Conservation (phyloP, 2,329 filamentous ascomycete genomes). For the Alternaria atra region DNA sequence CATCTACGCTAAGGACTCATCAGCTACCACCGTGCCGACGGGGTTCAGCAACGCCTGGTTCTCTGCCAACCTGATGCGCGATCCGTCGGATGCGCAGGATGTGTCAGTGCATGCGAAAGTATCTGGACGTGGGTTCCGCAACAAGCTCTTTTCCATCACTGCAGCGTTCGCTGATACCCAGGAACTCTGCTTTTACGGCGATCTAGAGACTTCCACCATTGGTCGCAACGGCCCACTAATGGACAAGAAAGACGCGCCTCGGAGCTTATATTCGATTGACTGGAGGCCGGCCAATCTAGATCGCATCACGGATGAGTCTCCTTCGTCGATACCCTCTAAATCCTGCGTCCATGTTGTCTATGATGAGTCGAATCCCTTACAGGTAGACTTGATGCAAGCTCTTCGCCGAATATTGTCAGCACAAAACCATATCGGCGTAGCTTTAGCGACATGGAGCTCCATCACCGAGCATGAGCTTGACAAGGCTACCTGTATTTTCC, state of each 20-base stretch:
- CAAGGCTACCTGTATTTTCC: conserved; percentile 14
- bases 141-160: conserved; percentile 17
- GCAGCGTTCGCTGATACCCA: conserved; percentile 9
- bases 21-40: conserved; percentile 20
- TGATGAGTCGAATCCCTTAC: conserved; percentile 8
- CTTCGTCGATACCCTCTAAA: not conserved
- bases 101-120: conserved; percentile 18
- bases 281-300: conserved; percentile 13
- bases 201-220: conserved; percentile 24
- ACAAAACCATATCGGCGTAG: not conserved
- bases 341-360: conserved; percentile 8
- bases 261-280: conserved; percentile 15
- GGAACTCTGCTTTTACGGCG: conserved; percentile 14
- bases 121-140: conserved; percentile 18
- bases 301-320: not conserved
- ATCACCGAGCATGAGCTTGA: conserved; percentile 2
- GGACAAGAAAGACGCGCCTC: not conserved
- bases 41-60: conserved; percentile 24
- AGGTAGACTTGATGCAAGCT: conserved; percentile 6
- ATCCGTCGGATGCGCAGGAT: not conserved
- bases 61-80: conserved; percentile 4
- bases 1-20: conserved; percentile 15
- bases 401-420: not conserved
- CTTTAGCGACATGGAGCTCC: conserved; percentile 8
- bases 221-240: conserved; percentile 1